Base-by-base conservation (phyloP, 768 basidiomycete species). In the Collybia sordida region DNA sequence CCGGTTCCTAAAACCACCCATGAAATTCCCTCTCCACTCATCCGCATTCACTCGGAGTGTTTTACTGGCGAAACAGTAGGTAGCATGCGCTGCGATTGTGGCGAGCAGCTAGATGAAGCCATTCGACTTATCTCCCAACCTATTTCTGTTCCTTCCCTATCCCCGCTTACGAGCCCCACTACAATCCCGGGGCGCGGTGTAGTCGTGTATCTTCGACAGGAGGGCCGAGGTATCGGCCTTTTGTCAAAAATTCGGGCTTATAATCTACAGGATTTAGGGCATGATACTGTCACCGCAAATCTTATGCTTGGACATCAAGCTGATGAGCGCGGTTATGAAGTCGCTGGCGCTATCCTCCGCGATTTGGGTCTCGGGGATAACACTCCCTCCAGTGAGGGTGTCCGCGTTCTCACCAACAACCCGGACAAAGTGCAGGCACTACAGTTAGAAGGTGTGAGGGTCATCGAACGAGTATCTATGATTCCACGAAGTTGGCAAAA, bases 211-310 rank as follows among this genome's bases (percentile, higher is more conserved):
- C 80, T 99, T 51, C 87, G 96, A 12, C 97, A 99, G 67, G 97
- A 99, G 66, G 97, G 97, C 25, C 86, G 97, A 17, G 97, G 97
- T 11, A 99, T 99, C 59, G 97, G 97, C 0, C 74, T 99, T 2
- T 72, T 98, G 31, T 94, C 93, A 43, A 99, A 99, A 70, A 90
- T 99, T 51, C 82, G 90, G 27, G 97, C 97, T 12, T 99, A 99
- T 72, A 99, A 99, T 64, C 76, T 98, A 17, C 97, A 98, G 66
- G 97, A 99, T 66, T 73, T 99, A 44, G 97, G 97, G 0, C 92
- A 98, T 63, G 97, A 98, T 71, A 99, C 97, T n/a, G 97, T 99
- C 58, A 86, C 90, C 4, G 97, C 97, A 22, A 99, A 99, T 67
- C 72, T 98, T 34, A 81, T 97, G 79, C 84, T 99, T 24, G 97